These are phyloP conservation scores for Corinectria fuckeliana DNA, from an alignment of 2,329 filamentous ascomycete species.

Conservation along the genomic window DNA sequence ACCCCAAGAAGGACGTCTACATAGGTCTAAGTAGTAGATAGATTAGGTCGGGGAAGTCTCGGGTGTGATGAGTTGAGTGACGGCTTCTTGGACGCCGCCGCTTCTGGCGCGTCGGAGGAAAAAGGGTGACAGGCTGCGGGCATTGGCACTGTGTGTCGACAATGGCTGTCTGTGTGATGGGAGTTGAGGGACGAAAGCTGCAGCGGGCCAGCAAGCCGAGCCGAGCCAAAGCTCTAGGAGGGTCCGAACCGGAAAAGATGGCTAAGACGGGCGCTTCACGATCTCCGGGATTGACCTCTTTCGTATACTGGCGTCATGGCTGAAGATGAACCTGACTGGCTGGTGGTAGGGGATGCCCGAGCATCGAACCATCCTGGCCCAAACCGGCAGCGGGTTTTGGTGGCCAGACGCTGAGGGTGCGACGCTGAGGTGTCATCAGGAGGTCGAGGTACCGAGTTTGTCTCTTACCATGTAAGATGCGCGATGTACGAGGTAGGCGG, in stretches of 20 bases:
- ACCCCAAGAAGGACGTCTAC: background rate
- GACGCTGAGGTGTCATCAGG: background rate
- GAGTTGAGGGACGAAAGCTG: background rate
- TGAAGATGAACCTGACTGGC: constrained; percentile 9
- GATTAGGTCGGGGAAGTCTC: constrained; percentile 9
- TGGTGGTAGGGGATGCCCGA: constrained; percentile 8
- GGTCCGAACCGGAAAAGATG: background rate
- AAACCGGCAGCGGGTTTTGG: background rate
- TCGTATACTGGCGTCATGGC: constrained; percentile 5
- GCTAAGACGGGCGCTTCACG: background rate
- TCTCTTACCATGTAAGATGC: background rate
- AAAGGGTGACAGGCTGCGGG: constrained; percentile 2
- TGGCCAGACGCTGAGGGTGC: constrained; percentile 6
- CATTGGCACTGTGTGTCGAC: constrained; percentile 19
- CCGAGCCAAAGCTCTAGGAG: background rate
- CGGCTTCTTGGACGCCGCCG: constrained; percentile 14
- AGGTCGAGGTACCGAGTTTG: background rate
- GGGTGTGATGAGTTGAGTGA: constrained; percentile 14
- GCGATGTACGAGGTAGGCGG: background rate
- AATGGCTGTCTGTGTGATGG: background rate
- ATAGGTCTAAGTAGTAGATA: too few relatives aligned
- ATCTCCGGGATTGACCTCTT: background rate
- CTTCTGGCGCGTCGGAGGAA: constrained; percentile 16
- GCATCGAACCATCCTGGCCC: constrained; percentile 16
- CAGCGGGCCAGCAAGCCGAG: background rate